Evolutionary conservation across 192 early-diverging fungal species (phyloP), one percentile per base, ranked within the genome.

Genomic region (Podila verticillata): DNA sequence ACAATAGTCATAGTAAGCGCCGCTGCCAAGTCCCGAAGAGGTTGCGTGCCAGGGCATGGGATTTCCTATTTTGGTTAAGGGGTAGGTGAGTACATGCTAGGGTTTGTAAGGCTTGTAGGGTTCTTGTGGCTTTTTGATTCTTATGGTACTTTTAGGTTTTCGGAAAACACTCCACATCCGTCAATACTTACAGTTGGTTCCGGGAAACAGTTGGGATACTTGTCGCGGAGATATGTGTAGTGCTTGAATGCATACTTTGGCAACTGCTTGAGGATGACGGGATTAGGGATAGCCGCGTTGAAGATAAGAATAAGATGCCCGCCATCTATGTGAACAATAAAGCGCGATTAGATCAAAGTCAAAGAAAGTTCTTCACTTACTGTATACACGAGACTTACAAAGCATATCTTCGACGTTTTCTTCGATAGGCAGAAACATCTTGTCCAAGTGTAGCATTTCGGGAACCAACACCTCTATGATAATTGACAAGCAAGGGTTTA

Each of bases 161-260:
- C 12, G n/a, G 29, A 2, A 60, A 19, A 0, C 22, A 12, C 20
- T 32, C 10, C 7, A 60, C 4, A 60, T 31, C 28, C 29, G 29
- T 7, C 31, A 6, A 8, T 13, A 65, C 69, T n/a, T 82, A 88
- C 87, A 20, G 82, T 69, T 31, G 87, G 58, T 32, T 89, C 86
- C 8, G 91, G 92, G 59, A 95, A 91, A 63, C 92, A 91, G 15
- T 83, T 68, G 7, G 90, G 88, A 63, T 89, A 95, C 78, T 91
- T 94, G 78, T 91, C 88, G 20, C 86, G 70, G 7, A 95, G 80
- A 65, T 96, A 97, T 13, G 87, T 84, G 34, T 93, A 87, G 73
- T 97, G 94, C 56, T 83, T 80, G 73, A 87, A 94, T 3, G 92
- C 78, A 78, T 91, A 95, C 47, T 91, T 85, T 17, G 96, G 96